Evolutionary conservation across 768 basidiomycete species (phyloP).

Genomic region (Mycena pura): DNA sequence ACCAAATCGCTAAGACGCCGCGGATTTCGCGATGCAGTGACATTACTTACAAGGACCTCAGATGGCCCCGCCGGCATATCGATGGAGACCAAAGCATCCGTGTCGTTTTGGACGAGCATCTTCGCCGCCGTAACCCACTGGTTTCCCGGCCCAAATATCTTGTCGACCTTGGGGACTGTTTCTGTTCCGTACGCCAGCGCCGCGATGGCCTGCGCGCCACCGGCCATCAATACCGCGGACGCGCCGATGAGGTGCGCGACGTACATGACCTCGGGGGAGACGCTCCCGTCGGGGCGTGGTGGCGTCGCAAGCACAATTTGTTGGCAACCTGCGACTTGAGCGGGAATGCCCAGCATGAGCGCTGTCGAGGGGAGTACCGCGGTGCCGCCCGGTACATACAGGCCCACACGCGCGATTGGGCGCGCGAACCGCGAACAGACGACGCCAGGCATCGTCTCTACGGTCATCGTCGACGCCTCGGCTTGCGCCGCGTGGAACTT

Average conservation of each 20-base stretch:
- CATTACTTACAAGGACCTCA: constrained; percentile 85
- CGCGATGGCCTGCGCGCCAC: constrained; percentile 95
- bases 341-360: constrained; percentile 97
- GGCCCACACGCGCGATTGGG: constrained; percentile 93
- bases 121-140: constrained; percentile 99
- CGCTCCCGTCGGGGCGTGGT: constrained; percentile 89
- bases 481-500: constrained; percentile 92
- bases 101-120: constrained; percentile 99
- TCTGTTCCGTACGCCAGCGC: constrained; percentile 97
- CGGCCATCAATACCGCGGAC: constrained; percentile 89
- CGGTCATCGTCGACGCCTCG: constrained; percentile 70
- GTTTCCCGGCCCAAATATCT: constrained; percentile 98
- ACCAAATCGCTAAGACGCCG: constrained; percentile 3
- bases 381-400: constrained; percentile 98
- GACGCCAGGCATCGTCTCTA: constrained; percentile 98
- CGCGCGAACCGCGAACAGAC: constrained; percentile 94
- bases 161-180: constrained; percentile 97
- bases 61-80: constrained; percentile 99
- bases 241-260: constrained; percentile 92
- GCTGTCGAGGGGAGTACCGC: constrained; percentile 96
- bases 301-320: constrained; percentile 95
- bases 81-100: constrained; percentile 93
- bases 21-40: not conserved
- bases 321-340: constrained; percentile 94
- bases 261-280: constrained; percentile 98